Conservation (phyloP, 1,284 basidiomycete genomes). For the Farysia itapuensis region DNA sequence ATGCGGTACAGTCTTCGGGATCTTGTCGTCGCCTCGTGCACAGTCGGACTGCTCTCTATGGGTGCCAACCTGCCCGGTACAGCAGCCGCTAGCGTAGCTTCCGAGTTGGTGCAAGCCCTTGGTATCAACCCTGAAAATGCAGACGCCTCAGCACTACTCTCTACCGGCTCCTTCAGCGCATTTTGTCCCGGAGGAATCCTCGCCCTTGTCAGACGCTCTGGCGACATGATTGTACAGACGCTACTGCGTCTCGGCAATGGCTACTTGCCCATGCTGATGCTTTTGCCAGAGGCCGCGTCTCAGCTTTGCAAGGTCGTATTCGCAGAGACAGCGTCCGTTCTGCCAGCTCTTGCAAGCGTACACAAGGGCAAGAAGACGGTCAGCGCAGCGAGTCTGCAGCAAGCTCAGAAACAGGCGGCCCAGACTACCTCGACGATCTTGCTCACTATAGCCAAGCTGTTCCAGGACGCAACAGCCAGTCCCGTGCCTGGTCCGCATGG, state of each 20-base stretch:
- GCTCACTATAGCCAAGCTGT: conserved; percentile 66
- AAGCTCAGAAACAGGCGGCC: conserved; percentile 54
- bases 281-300: conserved; percentile 44
- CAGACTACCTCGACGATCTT: conserved; percentile 66
- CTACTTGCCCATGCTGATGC: conserved; percentile 47
- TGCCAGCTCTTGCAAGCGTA: conserved; percentile 35
- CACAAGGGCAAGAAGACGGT: conserved; percentile 1
- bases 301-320: conserved; percentile 43
- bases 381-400: conserved; percentile 19
- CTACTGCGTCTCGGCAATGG: conserved; percentile 47
- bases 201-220: conserved; percentile 42
- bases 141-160: conserved; percentile 21
- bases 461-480: conserved; percentile 63
- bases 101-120: conserved; percentile 38
- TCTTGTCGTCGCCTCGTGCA: conserved; percentile 49
- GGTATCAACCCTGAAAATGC: conserved; percentile 43
- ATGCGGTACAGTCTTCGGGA: conserved; percentile 41
- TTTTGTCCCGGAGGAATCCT: conserved; percentile 49
- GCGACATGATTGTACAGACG: conserved; percentile 34
- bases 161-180: conserved; percentile 35
- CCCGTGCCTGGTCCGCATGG: conserved; percentile 41
- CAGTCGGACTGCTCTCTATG: conserved; percentile 48
- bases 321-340: conserved; percentile 31
- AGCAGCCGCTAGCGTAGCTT: conserved; percentile 27
- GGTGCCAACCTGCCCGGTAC: conserved; percentile 44